Conservation (phyloP, 1,284 basidiomycete species). For the Ganoderma lucidum region DNA sequence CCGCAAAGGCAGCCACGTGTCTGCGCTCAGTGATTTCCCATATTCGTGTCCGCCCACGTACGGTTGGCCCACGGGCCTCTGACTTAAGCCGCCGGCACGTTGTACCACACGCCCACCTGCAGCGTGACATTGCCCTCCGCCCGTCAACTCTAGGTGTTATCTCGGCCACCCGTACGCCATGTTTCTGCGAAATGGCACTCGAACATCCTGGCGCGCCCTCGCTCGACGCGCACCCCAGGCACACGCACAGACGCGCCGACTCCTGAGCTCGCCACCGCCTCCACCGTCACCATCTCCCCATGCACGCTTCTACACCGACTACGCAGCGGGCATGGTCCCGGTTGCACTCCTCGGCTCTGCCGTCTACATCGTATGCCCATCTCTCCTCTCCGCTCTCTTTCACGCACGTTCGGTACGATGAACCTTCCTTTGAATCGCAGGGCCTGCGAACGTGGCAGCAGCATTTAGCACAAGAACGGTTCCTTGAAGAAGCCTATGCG, state of each 20-base stretch:
- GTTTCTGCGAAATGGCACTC: not conserved
- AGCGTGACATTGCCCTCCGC: not conserved
- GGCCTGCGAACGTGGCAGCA: conserved; percentile 69
- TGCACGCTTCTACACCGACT: conserved; percentile 69
- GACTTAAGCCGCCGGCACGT: conserved; percentile 3
- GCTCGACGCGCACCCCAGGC: conserved; percentile 14
- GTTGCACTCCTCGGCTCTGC: conserved; percentile 78
- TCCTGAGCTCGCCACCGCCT: conserved; percentile 23
- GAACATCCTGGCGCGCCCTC: conserved; percentile 10
- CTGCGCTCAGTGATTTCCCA: not conserved
- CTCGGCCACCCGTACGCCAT: not conserved
- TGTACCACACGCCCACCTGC: not conserved
- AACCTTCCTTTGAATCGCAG: conserved; percentile 45
- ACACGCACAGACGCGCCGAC: conserved; percentile 20
- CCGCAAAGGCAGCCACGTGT: conserved; percentile 25
- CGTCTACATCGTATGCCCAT: conserved; percentile 69
- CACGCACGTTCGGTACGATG: conserved; percentile 14
- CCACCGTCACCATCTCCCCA: conserved; percentile 53
- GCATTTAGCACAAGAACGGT: conserved; percentile 73
- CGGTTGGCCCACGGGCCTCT: too few species aligned
- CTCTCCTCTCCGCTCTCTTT: conserved; percentile 13
- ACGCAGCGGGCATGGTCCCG: conserved; percentile 79
- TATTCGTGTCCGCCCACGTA: not conserved
- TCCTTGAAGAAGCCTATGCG: conserved; percentile 63
- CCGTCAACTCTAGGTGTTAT: conserved; percentile 1